These are phyloP conservation scores for Nakaseomyces kungkrabaensis DNA, from an alignment of 1,139 yeast species.

Conservation along the genomic window DNA sequence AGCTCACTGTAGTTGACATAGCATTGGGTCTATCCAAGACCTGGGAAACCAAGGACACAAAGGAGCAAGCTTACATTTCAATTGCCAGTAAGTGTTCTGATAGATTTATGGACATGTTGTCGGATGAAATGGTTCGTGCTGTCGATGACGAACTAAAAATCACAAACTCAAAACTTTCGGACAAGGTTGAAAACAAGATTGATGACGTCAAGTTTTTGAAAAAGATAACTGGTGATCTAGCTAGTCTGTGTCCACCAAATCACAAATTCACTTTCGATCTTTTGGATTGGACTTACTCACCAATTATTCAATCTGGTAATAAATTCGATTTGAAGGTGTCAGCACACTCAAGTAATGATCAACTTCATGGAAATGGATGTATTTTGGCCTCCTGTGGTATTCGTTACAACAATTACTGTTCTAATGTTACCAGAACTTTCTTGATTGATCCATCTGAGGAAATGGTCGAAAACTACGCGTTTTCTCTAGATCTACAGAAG, in stretches of 20 bases:
- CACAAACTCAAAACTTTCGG: constrained; percentile 64
- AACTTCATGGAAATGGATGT: constrained; percentile 66
- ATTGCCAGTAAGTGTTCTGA: constrained; percentile 72
- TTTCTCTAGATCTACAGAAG: constrained; percentile 57
- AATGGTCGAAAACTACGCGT: constrained; percentile 72
- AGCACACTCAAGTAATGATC: constrained; percentile 62
- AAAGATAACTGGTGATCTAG: constrained; percentile 50
- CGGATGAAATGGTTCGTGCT: constrained; percentile 78
- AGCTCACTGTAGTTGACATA: constrained; percentile 46
- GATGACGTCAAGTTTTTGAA: constrained; percentile 66
- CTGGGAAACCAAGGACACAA: constrained; percentile 72
- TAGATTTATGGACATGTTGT: constrained; percentile 72
- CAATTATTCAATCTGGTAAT: constrained; percentile 84
- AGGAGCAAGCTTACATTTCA: constrained; percentile 56
- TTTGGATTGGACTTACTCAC: constrained; percentile 91
- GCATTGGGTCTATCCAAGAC: constrained; percentile 45
- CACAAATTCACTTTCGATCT: constrained; percentile 62
- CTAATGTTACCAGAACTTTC: constrained; percentile 80
- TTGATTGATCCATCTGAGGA: constrained; percentile 80
- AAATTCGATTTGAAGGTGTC: constrained; percentile 78
- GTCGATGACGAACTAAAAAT: constrained; percentile 81
- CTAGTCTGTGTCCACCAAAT: constrained; percentile 32
- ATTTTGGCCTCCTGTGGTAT: constrained; percentile 79
- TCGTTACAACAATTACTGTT: constrained; percentile 81
- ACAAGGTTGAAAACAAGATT: constrained; percentile 68